Conservation (phyloP, 2,329 filamentous ascomycete species). For the Tolypocladium pustulatum region DNA sequence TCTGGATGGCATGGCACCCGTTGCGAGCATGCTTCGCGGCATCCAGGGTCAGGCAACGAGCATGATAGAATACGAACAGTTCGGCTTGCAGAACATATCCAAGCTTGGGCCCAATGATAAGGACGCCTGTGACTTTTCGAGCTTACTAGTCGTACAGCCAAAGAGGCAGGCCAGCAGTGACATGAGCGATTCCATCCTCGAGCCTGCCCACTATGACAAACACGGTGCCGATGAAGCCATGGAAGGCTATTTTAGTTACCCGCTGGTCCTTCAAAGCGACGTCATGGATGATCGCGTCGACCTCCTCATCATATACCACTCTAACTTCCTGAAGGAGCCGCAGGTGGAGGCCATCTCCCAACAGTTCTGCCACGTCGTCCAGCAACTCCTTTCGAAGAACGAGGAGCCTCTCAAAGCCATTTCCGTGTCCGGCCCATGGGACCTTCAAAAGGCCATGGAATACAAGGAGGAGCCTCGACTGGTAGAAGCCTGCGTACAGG, state of each 20-base stretch:
- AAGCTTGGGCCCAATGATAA: not conserved
- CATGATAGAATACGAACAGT: constrained; percentile 8
- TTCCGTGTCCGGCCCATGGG: not conserved
- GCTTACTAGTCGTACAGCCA: not conserved
- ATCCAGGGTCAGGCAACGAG: constrained; percentile 3
- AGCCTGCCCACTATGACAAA: not conserved
- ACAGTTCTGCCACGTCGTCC: not conserved
- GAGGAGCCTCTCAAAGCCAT: not conserved
- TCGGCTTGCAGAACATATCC: constrained; percentile 6
- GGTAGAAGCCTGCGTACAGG: not conserved
- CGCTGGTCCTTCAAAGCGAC: not conserved
- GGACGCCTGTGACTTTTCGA: constrained; percentile 1
- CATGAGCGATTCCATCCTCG: not conserved
- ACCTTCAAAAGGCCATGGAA: not conserved
- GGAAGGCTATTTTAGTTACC: constrained; percentile 3
- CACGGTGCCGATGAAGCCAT: not conserved
- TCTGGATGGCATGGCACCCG: constrained; percentile 2
- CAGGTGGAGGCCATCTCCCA: not conserved
- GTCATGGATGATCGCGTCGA: not conserved
- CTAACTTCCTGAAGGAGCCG: not conserved
- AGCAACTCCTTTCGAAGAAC: not conserved
- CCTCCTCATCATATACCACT: constrained; percentile 1
- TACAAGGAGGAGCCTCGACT: not conserved
- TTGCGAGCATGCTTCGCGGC: constrained; percentile 8
- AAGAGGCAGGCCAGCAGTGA: not conserved